These are phyloP conservation scores for Sordariomycetes sp. DNA, from an alignment of 2,329 filamentous ascomycete genomes.

Conservation along the genomic window DNA sequence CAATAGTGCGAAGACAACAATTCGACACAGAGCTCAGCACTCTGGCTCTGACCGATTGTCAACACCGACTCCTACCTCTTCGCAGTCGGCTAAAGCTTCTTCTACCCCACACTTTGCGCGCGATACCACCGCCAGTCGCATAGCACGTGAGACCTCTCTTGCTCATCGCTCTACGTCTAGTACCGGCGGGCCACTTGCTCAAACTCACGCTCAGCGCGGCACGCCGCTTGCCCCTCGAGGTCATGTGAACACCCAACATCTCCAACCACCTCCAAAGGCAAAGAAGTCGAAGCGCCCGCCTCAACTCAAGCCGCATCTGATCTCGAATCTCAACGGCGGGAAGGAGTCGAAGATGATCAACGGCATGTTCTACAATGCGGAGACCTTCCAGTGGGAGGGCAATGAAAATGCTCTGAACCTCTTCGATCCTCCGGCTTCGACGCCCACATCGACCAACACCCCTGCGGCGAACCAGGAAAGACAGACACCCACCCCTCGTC, in stretches of 20 bases:
- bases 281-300: slow-evolving; percentile 53
- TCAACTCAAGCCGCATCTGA: slow-evolving; percentile 75
- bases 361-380: slow-evolving; percentile 93
- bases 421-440: slow-evolving; percentile 60
- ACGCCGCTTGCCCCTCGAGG: slow-evolving; percentile 41
- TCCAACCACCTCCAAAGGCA: slow-evolving; percentile 33
- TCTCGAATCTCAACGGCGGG: slow-evolving; percentile 68
- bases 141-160: slow-evolving; percentile 52
- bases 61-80: slow-evolving; percentile 35
- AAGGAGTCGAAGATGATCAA: slow-evolving; percentile 79
- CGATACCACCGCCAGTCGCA: slow-evolving; percentile 56
- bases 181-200: slow-evolving; percentile 41
- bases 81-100: slow-evolving; percentile 47
- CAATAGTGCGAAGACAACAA: slow-evolving; percentile 54
- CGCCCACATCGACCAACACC: slow-evolving; percentile 33
- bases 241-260: slow-evolving; percentile 32
- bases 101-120: slow-evolving; percentile 53
- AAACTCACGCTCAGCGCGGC: slow-evolving; percentile 45
- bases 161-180: slow-evolving; percentile 50
- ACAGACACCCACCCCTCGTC: slow-evolving; percentile 50
- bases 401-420: slow-evolving; percentile 78
- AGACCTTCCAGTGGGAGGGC: slow-evolving; percentile 84
- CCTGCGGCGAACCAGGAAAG: slow-evolving; percentile 38
- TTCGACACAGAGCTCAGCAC: slow-evolving; percentile 50
- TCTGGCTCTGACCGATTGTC: slow-evolving; percentile 36